Evolutionary conservation across 2,329 filamentous ascomycete species (phyloP), one percentile per base, ranked within the genome.

Genomic region (Amesomyces nigricolor): DNA sequence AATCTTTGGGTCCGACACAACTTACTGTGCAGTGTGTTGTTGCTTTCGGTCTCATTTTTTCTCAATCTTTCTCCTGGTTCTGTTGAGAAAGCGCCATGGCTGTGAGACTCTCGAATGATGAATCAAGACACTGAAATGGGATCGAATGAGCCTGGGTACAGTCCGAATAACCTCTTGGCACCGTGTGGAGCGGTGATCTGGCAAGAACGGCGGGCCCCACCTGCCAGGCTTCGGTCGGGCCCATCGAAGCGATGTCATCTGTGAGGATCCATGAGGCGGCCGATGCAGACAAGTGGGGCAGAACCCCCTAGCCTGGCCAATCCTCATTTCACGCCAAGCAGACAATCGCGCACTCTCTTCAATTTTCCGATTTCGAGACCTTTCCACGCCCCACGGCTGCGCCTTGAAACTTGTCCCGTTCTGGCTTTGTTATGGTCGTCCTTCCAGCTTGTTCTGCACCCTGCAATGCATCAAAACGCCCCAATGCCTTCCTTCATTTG

Each of bases 201-300:
- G 39, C 14, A 16, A n/a, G 17, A 16, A 42, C n/a, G 6, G 17
- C 39, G 19, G 5, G 39, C n/a, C 8, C 14, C 39, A 42, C 39
- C 39, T n/a, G n/a, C 17, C 30, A 32, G 30, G 39, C n/a, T 17
- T 16, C 35, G 39, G 30, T 32, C 52, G 53, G 56, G 44, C 47
- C 57, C 54, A 54, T 58, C 59, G 56, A 58, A 59, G 58, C 49
- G 59, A 60, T 54, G 47, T 40, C 51, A 45, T 52, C 49, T 49
- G 48, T 42, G 56, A 57, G 54, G 38, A 16, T 17, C 13, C 35
- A 32, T 32, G 7, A 32, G 39, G 48, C 54, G 47, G 45, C 51
- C 47, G 40, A 53, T 62, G 60, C 54, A 61, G 54, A 47, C 37
- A 49, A 40, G 53, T 59, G 59, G 57, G 49, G 54, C 58, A 35